Evolutionary conservation across 331 rosid species (phyloP).

Genomic region (Ulmus americana): DNA sequence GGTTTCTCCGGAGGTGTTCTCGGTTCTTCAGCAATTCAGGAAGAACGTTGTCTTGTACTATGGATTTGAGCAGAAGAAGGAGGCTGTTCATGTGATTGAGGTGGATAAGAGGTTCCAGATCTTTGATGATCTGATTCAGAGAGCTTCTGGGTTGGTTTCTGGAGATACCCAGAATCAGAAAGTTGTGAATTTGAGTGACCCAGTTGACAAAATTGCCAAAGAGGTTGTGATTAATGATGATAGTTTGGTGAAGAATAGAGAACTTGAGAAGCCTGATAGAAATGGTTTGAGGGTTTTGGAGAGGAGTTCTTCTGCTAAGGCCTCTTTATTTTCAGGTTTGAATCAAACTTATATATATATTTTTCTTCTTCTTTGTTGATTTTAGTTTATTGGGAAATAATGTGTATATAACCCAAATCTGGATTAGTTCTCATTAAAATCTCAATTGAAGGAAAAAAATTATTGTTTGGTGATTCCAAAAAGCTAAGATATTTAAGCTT

Average conservation of each 20-base stretch:
- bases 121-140: conserved; percentile 71
- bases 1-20: conserved; percentile 58
- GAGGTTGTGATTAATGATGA: conserved; percentile 32
- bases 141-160: conserved; percentile 59
- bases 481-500: no score
- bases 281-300: conserved; percentile 22
- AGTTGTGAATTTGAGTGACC: conserved; percentile 19
- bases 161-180: conserved; percentile 34
- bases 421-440: no score
- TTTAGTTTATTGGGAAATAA: not conserved
- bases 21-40: conserved; percentile 49
- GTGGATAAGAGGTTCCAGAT: conserved; percentile 49
- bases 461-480: no score
- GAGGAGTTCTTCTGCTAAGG: conserved; percentile 31
- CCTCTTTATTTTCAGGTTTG: conserved; percentile 48
- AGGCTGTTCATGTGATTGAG: conserved; percentile 54
- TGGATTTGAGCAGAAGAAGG: conserved; percentile 51
- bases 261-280: conserved; percentile 27
- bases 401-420: not conserved
- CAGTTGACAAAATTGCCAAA: conserved; percentile 21
- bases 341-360: not conserved
- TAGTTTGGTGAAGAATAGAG: conserved; percentile 26
- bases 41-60: conserved; percentile 50
- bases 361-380: not conserved
- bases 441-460: no score